Evolutionary conservation across 371 early-diverging fungal genomes (phyloP).

Genomic region (Mortierella sp.): DNA sequence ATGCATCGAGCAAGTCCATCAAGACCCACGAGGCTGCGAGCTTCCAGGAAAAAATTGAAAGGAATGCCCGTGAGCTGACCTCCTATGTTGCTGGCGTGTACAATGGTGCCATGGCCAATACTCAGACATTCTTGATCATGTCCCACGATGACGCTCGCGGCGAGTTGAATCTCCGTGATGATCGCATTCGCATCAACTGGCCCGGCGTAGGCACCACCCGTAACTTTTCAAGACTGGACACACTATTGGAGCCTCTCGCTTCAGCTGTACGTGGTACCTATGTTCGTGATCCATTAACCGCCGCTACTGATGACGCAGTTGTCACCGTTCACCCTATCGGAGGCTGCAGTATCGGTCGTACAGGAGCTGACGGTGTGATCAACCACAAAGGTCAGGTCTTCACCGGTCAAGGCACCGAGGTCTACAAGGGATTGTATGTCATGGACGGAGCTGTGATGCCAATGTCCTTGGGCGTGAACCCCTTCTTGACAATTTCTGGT

Average conservation of each 20-base stretch:
- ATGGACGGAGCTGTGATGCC: constrained; percentile 61
- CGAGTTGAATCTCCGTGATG: constrained; percentile 43
- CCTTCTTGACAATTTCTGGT: constrained; percentile 59
- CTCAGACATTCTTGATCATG: constrained; percentile 60
- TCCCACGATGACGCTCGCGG: constrained; percentile 59
- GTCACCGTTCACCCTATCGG: constrained; percentile 60
- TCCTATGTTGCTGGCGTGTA: constrained; percentile 51
- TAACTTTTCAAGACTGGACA: constrained; percentile 43
- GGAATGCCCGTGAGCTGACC: constrained; percentile 41
- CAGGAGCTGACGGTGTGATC: constrained; percentile 51
- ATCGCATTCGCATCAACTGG: constrained; percentile 54
- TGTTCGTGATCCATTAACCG: constrained; percentile 47
- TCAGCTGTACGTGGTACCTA: constrained; percentile 46
- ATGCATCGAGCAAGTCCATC: constrained; percentile 29
- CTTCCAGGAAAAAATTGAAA: constrained; percentile 36
- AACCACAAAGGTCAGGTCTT: constrained; percentile 62
- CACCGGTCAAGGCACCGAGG: constrained; percentile 47
- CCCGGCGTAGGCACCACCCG: constrained; percentile 51
- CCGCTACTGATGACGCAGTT: constrained; percentile 48
- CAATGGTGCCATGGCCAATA: constrained; percentile 56
- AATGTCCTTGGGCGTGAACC: constrained; percentile 59
- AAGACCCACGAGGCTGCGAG: constrained; percentile 29
- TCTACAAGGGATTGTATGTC: constrained; percentile 58
- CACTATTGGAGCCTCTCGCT: constrained; percentile 36
- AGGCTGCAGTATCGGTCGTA: constrained; percentile 51